A percentile compares a stretch with the other conserved stretches of the same genome.
Conservation (phyloP, 257 asterid species). For the Ligustrum vulgare region DNA sequence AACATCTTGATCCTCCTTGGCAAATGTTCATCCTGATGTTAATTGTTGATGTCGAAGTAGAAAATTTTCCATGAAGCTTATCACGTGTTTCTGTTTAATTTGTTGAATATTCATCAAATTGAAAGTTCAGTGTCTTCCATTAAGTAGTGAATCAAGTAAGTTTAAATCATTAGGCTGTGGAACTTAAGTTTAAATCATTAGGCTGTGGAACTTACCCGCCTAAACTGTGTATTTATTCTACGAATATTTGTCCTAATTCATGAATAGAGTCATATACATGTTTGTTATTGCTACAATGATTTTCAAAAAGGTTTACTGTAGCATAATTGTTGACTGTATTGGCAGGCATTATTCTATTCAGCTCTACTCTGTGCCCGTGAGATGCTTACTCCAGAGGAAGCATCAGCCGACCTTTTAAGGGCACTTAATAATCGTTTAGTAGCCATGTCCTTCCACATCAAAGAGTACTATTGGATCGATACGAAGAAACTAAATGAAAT, state of each 20-base stretch:
- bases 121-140: not conserved
- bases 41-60: not conserved
- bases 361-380: conserved; percentile 77
- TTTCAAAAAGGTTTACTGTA: not conserved
- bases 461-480: conserved; percentile 82
- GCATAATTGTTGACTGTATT: conserved; percentile 11
- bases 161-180: not conserved
- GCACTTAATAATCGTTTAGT: conserved; percentile 71
- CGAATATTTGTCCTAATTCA: not conserved
- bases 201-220: not conserved
- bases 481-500: conserved; percentile 73
- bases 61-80: not conserved
- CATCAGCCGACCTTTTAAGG: conserved; percentile 54
- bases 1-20: not conserved
- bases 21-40: not conserved
- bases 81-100: not conserved
- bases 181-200: not conserved
- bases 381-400: conserved; percentile 77
- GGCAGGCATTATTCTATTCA: conserved; percentile 72
- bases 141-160: not conserved
- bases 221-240: not conserved
- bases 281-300: not conserved
- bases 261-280: not conserved
- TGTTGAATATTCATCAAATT: not conserved
- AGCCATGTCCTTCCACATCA: conserved; percentile 77